Base-by-base conservation (phyloP, 139 green algal species). In the Tetradesmus obliquus region DNA sequence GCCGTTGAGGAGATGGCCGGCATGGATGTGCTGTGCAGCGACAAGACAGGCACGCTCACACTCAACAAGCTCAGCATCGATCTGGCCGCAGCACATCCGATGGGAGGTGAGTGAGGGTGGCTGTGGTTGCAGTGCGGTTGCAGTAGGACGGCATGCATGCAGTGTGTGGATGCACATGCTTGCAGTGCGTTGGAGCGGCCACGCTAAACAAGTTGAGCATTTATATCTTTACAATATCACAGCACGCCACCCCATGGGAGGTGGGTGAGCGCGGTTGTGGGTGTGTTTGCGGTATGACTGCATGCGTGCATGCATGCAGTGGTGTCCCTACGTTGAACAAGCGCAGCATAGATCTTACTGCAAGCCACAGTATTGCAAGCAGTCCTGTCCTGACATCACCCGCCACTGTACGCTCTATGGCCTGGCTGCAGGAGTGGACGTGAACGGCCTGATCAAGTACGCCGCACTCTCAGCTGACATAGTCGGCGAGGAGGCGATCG, bases 1-100 rank as follows among this genome's bases (percentile, higher is more conserved):
- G 97, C 96, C 79, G 96, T 98, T 24, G 97, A 99, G 96, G 97
- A 99, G 95, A 97, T 98, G 97, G 97, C 96, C 45, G 93, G 97
- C 90, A 98, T 99, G 96, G 94, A 98, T 95, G 96, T 99, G 71
- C 96, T 99, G 54, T 99, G 97, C 96, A 98, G 95, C 22, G 97
- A 99, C 95, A 99, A 99, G 94, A 99, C 97, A n/a, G 97, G 97
- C 90, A 98, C 97, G 5, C 95, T 98, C 22, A 98, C 97, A 3
- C 94, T 98, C 13, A 98, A 98, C 96, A 97, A 98, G 93, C 89
- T 96, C 32, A 93, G 80, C 15, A 84, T 95, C 12, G 93, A 95
- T 55, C 2, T 86, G 5, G 7, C 57, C 3, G 60, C 58, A 20
- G 12, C 69, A 9, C 66, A n/a, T 17, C 84, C 84, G 0, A 79